Evolutionary conservation across 2,329 filamentous ascomycete species (phyloP).

Genomic region (Arthrocladium fulminans): DNA sequence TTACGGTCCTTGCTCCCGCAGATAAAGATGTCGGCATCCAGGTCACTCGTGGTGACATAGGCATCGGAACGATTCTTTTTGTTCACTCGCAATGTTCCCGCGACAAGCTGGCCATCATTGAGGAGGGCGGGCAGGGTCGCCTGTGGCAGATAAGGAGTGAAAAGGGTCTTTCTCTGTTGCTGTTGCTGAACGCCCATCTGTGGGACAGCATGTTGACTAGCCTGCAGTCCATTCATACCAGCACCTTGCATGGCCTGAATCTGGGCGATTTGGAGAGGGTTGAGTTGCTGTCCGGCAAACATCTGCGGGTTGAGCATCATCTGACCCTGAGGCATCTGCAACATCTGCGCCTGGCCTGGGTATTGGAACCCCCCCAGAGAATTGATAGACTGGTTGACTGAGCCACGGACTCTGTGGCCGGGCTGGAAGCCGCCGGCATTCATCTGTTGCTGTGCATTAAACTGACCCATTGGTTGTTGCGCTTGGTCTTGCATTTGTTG

Average conservation of each 20-base stretch:
- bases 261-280: constrained; percentile 78
- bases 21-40: constrained; percentile 98
- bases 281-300: constrained; percentile 76
- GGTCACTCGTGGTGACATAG: constrained; percentile 87
- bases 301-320: constrained; percentile 71
- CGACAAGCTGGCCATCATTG: constrained; percentile 85
- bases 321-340: constrained; percentile 75
- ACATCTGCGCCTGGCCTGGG: constrained; percentile 72
- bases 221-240: constrained; percentile 58
- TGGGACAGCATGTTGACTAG: constrained; percentile 60
- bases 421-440: constrained; percentile 75
- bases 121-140: constrained; percentile 85
- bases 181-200: constrained; percentile 60
- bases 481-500: constrained; percentile 36
- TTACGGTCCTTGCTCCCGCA: constrained; percentile 99
- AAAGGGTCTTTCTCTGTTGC: constrained; percentile 94
- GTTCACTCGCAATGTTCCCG: constrained; percentile 93
- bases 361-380: constrained; percentile 84
- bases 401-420: constrained; percentile 76
- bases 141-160: constrained; percentile 94
- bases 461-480: constrained; percentile 50
- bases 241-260: constrained; percentile 86
- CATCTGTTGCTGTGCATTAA: constrained; percentile 61
- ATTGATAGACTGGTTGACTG: constrained; percentile 77
- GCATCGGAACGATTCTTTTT: constrained; percentile 99